Conservation (phyloP, 1,284 basidiomycete species). For the Schizophyllum amplum region DNA sequence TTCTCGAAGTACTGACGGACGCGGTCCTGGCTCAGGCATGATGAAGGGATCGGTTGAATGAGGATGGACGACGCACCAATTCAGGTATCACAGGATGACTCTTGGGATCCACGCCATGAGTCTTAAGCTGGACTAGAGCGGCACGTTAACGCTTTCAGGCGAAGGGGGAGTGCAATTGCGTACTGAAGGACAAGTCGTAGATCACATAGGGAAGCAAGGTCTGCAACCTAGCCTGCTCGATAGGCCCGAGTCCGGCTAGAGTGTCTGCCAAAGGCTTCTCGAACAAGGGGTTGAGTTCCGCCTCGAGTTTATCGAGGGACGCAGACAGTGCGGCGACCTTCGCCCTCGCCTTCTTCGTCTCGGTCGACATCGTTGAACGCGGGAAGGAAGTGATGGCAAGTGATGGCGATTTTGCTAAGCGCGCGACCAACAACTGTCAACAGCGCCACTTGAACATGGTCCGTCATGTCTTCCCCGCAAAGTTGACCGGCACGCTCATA, state of each 20-base stretch:
- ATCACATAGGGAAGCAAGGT: slow-evolving; percentile 69
- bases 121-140: slow-evolving; percentile 66
- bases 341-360: slow-evolving; percentile 45
- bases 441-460: slow-evolving; percentile 35
- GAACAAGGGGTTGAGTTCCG: slow-evolving; percentile 52
- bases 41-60: not conserved
- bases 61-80: slow-evolving; percentile 40
- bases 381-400: not conserved
- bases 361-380: slow-evolving; percentile 36
- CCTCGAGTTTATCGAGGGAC: slow-evolving; percentile 62
- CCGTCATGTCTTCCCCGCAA: slow-evolving; percentile 22
- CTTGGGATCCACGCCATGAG: slow-evolving; percentile 68
- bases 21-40: slow-evolving; percentile 43
- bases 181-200: slow-evolving; percentile 75
- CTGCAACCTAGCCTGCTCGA: slow-evolving; percentile 77
- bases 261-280: slow-evolving; percentile 59
- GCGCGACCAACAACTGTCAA: slow-evolving; percentile 21
- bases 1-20: slow-evolving; percentile 74
- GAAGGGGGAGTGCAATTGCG: slow-evolving; percentile 6
- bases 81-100: slow-evolving; percentile 68
- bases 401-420: not conserved
- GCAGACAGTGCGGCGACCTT: slow-evolving; percentile 42
- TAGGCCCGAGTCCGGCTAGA: slow-evolving; percentile 50
- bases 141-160: not conserved
- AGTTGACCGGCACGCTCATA: slow-evolving; percentile 7